Evolutionary conservation across 371 early-diverging fungal species (phyloP), one percentile per base, ranked within the genome.

Genomic region (Syncephalastrum racemosum): DNA sequence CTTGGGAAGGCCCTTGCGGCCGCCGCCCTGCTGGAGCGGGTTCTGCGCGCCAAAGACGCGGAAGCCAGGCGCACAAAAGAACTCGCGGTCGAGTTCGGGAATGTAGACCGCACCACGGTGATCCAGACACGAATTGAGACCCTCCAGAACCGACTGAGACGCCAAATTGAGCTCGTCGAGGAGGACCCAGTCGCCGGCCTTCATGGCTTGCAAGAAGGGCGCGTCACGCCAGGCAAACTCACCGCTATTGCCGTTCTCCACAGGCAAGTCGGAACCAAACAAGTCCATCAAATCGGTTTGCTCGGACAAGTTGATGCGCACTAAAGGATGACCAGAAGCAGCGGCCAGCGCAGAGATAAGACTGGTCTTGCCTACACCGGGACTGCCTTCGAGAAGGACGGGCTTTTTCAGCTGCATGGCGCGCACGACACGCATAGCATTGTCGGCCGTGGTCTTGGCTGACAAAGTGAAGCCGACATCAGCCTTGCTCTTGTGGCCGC

Each of bases 121-220:
- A 80, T 99, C 99, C 39, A 99, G 77, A 66, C 98, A 94, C 7
- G 98, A 94, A 72, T 99, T 99, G 59, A 99, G 81, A 61, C 99
- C 99, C 85, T 99, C 99, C 31, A 99, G 83, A 2, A 99, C 99
- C 63, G 94, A 94, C 75, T 99, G 99, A 13, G 97, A 93, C 6
- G 99, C 99, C 64, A 99, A 79, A 72, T 99, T 99, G 59, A 99
- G 85, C 70, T 99, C 99, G 74, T 99, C 99, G 15, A 99, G 75
- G 48, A 99, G 76, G 3, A 99, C 97, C 98, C 98, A 99, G 70
- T 94, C 90, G 10, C 99, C 99, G 4, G 82, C 81, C 73, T 94
- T 84, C 91, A 99, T 93, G 7, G 96, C 99, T 58, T 87, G 84
- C 59, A 99, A 77, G 67, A 99, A 98, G 4, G 97, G 95, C 15